Evolutionary conservation across 139 green algal species (phyloP).

Genomic region (Nannochloris sp.): DNA sequence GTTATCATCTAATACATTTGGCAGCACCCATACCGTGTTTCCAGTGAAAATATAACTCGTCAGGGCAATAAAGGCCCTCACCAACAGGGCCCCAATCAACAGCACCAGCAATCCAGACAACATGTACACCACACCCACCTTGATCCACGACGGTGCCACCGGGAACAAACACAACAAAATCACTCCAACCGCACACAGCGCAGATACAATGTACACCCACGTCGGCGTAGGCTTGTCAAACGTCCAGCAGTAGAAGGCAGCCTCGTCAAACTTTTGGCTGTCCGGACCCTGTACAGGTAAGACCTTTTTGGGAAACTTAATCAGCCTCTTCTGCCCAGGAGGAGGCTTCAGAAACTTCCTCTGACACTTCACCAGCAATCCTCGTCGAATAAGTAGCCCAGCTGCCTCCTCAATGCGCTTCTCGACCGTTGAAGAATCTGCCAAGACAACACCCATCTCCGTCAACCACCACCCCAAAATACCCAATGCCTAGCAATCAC

Average conservation of each 20-base stretch:
- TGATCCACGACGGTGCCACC: conserved; percentile 37
- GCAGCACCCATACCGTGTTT: conserved; percentile 68
- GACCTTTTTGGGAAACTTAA: conserved; percentile 61
- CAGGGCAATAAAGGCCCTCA: conserved; percentile 39
- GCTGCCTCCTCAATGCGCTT: conserved; percentile 20
- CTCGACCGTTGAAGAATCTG: background rate
- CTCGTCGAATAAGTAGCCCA: conserved; percentile 30
- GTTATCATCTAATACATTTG: conserved; percentile 70
- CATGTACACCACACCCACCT: conserved; percentile 58
- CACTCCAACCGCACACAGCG: conserved; percentile 31
- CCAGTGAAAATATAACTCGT: conserved; percentile 56
- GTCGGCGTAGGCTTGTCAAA: conserved; percentile 57
- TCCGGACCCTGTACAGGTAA: conserved; percentile 13
- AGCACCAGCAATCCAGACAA: conserved; percentile 37
- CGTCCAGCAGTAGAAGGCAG: conserved; percentile 59
- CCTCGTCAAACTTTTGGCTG: conserved; percentile 43
- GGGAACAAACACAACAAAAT: conserved; percentile 51
- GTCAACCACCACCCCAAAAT: background rate
- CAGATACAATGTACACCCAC: conserved; percentile 43
- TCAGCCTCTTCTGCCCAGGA: conserved; percentile 50
- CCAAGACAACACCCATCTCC: background rate
- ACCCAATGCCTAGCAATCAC: background rate
- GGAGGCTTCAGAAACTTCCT: conserved; percentile 62
- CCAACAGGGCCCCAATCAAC: conserved; percentile 35
- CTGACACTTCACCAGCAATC: conserved; percentile 34